phyloP scores from a whole-genome alignment of 176 grass and related monocot species.

The Aegilops bicornis region DNA sequence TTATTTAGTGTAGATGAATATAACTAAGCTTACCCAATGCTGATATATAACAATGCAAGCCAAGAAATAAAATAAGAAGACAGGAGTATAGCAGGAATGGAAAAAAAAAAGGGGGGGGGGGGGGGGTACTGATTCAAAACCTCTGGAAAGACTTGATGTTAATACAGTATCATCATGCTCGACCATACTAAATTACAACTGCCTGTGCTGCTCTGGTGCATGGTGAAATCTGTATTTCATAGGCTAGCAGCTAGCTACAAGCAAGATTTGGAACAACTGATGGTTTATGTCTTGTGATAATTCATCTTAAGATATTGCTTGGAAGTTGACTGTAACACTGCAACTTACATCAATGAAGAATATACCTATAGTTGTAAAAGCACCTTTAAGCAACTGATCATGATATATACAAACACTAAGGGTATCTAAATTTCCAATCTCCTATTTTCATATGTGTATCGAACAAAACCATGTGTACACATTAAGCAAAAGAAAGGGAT shows the following conservation, averaged over 20 bases:
- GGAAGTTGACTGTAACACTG: constrained; percentile 7
- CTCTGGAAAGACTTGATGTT: background rate
- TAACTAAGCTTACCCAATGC: constrained; percentile 1
- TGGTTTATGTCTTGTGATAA: constrained; percentile 13
- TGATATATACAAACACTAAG: background rate
- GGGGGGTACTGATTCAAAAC: background rate
- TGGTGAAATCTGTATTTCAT: background rate
- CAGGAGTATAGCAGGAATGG: background rate
- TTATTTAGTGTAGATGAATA: constrained; percentile 25
- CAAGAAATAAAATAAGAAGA: constrained; percentile 6
- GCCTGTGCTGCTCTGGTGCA: background rate
- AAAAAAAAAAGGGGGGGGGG: background rate
- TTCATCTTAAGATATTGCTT: constrained; percentile 15
- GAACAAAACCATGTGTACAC: background rate
- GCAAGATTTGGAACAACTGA: background rate
- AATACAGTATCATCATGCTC: constrained; percentile 11
- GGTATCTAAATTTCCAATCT: background rate
- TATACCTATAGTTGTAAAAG: background rate
- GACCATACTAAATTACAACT: constrained; percentile 18
- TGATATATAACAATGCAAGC: constrained; percentile 9
- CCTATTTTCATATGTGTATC: background rate
- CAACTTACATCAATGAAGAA: background rate
- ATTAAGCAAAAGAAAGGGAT: constrained; percentile 1
- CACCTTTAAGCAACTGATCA: background rate
- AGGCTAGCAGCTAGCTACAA: constrained; percentile 13